Conservation (phyloP, 2,329 filamentous ascomycete species). For the Rhynchosporium agropyri region DNA sequence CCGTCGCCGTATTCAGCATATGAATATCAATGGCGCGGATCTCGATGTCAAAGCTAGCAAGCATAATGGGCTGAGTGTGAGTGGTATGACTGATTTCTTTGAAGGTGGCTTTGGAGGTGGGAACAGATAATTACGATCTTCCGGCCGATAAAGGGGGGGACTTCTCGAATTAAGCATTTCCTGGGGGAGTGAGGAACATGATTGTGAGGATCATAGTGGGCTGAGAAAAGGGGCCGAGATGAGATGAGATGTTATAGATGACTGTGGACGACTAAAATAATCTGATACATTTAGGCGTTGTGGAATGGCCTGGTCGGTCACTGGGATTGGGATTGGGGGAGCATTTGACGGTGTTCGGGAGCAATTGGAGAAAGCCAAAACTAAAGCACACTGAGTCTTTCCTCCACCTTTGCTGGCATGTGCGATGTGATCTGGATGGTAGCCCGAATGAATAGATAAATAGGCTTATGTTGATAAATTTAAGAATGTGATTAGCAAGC, state of each 20-base stretch:
- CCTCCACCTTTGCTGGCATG: too few relatives aligned
- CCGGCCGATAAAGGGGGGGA: constrained; percentile 6
- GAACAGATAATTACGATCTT: constrained; percentile 20
- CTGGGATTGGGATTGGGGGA: background rate
- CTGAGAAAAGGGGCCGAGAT: too few relatives aligned
- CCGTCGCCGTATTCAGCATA: constrained; percentile 73
- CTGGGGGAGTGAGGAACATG: too few relatives aligned
- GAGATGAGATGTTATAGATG: constrained; percentile 12
- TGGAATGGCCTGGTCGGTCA: background rate
- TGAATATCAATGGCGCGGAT: constrained; percentile 75
- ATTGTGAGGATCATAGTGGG: too few relatives aligned
- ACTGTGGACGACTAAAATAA: background rate
- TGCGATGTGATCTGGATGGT: too few relatives aligned
- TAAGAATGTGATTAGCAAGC: too few relatives aligned
- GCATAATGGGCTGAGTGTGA: constrained; percentile 10
- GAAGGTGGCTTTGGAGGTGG: constrained; percentile 15
- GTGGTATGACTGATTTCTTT: constrained; percentile 25
- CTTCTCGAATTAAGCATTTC: too few relatives aligned
- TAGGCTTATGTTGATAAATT: too few relatives aligned
- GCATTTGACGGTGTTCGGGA: constrained; percentile 6
- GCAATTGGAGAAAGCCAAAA: background rate
- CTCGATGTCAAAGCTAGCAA: constrained; percentile 60
- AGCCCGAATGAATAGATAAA: too few relatives aligned
- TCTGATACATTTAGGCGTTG: constrained; percentile 23
- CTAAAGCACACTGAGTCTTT: too few relatives aligned